These are phyloP conservation scores for Planoprotostelium fungivorum DNA, from an alignment of 78 protist genomes.

Conservation along the genomic window DNA sequence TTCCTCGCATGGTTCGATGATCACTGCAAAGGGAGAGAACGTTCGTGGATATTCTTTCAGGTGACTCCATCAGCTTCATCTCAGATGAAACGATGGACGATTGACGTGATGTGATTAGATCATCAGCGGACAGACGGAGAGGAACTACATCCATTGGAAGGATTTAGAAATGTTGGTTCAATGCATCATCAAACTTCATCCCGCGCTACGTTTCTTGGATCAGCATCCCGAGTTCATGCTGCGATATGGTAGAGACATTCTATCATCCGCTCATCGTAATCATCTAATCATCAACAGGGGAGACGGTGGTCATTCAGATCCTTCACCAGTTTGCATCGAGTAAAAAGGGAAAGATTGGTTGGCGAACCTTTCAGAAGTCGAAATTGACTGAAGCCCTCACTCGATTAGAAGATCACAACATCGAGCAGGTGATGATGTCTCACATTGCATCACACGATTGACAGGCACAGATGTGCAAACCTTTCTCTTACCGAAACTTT, in stretches of 20 bases:
- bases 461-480: neutral
- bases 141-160: neutral
- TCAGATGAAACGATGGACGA: neutral
- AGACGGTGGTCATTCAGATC: neutral
- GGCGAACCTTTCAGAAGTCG: neutral
- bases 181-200: neutral
- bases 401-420: neutral
- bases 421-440: neutral
- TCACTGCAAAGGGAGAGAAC: neutral
- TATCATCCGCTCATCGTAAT: too few species aligned
- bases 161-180: neutral
- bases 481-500: conserved; percentile 91
- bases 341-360: neutral
- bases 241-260: neutral
- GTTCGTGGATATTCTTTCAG: neutral
- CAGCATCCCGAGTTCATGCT: neutral
- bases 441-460: neutral
- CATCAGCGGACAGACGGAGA: neutral
- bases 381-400: neutral
- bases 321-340: neutral
- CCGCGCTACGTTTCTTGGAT: neutral
- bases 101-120: neutral
- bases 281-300: neutral
- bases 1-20: neutral
- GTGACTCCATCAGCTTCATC: neutral